A percentile compares a stretch with the other conserved stretches of the same genome.
Conservation (phyloP, 352 stramenopile genomes). For the Pythium biforme region DNA sequence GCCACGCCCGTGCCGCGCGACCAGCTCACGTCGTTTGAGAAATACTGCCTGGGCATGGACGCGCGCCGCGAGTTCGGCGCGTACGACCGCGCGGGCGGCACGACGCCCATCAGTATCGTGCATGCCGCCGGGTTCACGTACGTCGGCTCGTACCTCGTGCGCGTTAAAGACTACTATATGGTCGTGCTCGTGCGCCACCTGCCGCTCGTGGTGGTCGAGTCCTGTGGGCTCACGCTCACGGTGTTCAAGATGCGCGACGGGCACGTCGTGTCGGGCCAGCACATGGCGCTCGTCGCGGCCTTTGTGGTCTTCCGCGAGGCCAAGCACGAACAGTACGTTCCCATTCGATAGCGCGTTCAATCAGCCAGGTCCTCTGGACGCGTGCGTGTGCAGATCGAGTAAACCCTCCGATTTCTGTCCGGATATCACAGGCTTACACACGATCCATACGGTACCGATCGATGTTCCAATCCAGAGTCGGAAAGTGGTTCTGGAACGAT, state of each 20-base stretch:
- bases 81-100: conserved; percentile 4
- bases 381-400: too few relatives aligned
- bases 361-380: too few relatives aligned
- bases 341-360: conserved; percentile 9
- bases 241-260: conserved; percentile 19
- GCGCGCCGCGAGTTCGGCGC: conserved; percentile 18
- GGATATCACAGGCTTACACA: too few relatives aligned
- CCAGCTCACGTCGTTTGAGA: conserved; percentile 24
- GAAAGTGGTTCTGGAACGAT: too few relatives aligned
- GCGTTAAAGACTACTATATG: conserved; percentile 28
- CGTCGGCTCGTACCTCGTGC: conserved; percentile 21
- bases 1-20: neutral
- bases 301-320: conserved; percentile 15
- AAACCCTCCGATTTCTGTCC: too few relatives aligned
- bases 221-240: conserved; percentile 21
- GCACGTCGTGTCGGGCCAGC: conserved; percentile 16
- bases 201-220: conserved; percentile 14
- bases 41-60: conserved; percentile 22
- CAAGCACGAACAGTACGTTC: conserved; percentile 10
- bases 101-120: conserved; percentile 26
- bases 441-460: too few relatives aligned
- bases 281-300: conserved; percentile 21
- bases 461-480: too few relatives aligned
- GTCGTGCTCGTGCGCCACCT: conserved; percentile 12
- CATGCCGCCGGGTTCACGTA: conserved; percentile 25